Evolutionary conservation across 257 asterid species (phyloP), one percentile per base, ranked within the genome.

Genomic region (Phtheirospermum japonicum): DNA sequence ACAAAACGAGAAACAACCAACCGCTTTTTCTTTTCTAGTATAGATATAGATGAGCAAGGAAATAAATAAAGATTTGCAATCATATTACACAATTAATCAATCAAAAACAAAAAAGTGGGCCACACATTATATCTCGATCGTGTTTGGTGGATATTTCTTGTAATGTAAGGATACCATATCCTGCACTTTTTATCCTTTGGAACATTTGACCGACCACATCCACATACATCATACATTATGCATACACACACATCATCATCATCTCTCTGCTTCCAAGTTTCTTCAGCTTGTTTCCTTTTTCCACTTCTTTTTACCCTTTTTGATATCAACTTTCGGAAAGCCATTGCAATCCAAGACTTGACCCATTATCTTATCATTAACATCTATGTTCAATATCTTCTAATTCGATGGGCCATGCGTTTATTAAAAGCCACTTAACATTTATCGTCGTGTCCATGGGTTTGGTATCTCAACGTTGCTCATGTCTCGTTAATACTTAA

Each of bases 101-200:
- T 36, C 42, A 9, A 36, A 6, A 54, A 53, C 9, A 49, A 11
- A 13, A 13, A 14, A 8, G 17, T 36, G 66, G 73, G 54, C 46
- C 66, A 13, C 5, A 4, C 6, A 26, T 49, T 13, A 42, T 23
- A 23, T 23, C 42, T 9, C 42, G 3, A 62, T 58, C 67, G 69
- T 32, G 73, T 78, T 75, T 39, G 77, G 73, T 69, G 79, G 65
- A 6, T 73, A 64, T 80, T 83, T 63, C 83, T 80, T 78, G 64
- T 72, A 72, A 74, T 65, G 32, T 72, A 78, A 69, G 77, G 75
- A 23, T 23, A n/a, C n/a, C n/a, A n/a, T n/a, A 77, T 77, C 76
- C 18, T 75, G 43, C 69, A 63, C 64, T 33, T 70, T 65, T 48
- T 59, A 60, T 72, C 68, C 52, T 68, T 72, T 54, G 26, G 8